Conservation (phyloP, 148 eudicot species). For the Fagopyrum esculentum region DNA sequence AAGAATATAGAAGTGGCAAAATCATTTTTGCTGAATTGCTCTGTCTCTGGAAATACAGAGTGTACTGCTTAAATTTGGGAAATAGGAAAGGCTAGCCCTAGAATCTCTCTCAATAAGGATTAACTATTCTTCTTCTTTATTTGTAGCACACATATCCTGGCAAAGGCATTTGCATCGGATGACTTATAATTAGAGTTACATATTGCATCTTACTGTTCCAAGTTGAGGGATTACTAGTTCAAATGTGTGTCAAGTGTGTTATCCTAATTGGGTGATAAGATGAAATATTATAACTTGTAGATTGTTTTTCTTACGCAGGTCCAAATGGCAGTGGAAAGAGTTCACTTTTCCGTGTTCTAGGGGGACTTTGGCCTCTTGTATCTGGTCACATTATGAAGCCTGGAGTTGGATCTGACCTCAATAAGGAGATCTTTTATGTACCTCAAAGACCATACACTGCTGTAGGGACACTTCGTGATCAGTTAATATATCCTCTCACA, state of each 20-base stretch:
- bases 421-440: constrained; percentile 93
- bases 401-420: constrained; percentile 94
- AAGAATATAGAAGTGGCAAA: no score
- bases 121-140: no score
- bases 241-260: neutral
- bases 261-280: neutral
- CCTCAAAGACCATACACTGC: constrained; percentile 98
- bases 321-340: constrained; percentile 99
- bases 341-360: constrained; percentile 94
- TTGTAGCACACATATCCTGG: no score
- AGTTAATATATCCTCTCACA: constrained; percentile 94
- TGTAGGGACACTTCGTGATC: constrained; percentile 95
- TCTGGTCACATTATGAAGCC: constrained; percentile 97
- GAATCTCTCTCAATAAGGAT: no score
- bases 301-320: constrained; percentile 30
- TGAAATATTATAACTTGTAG: neutral
- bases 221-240: neutral
- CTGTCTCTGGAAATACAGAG: no score
- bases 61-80: no score
- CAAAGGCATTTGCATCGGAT: neutral
- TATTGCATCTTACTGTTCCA: neutral
- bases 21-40: no score
- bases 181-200: neutral
- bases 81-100: no score
- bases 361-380: constrained; percentile 95